These are phyloP conservation scores for Aureobasidium sp. DNA, from an alignment of 2,329 filamentous ascomycete species.

Conservation along the genomic window DNA sequence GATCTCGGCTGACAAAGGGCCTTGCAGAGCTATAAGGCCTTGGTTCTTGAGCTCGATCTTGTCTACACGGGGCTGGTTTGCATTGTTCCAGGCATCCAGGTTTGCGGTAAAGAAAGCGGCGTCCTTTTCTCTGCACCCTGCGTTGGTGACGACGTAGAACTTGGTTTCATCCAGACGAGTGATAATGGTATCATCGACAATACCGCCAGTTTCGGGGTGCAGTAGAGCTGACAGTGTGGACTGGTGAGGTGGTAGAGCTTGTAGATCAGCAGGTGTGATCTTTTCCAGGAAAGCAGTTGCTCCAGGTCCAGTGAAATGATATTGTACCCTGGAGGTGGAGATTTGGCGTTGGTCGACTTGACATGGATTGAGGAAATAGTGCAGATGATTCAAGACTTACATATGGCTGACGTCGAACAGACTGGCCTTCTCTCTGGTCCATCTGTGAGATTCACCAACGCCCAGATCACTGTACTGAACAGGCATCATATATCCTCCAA, in stretches of 20 bases:
- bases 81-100: conserved; percentile 54
- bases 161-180: conserved; percentile 63
- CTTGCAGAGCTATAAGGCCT: conserved; percentile 84
- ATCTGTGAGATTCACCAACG: conserved; percentile 78
- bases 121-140: conserved; percentile 85
- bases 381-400: conserved; percentile 28
- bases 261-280: conserved; percentile 70
- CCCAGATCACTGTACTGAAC: conserved; percentile 75
- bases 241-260: conserved; percentile 56
- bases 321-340: conserved; percentile 57
- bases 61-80: conserved; percentile 29
- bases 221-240: conserved; percentile 82
- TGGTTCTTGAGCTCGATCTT: conserved; percentile 49
- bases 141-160: conserved; percentile 95
- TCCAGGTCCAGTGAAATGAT: conserved; percentile 72
- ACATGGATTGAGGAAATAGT: neutral
- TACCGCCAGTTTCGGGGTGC: conserved; percentile 73
- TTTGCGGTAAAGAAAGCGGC: conserved; percentile 66
- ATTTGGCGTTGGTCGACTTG: conserved; percentile 13
- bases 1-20: conserved; percentile 65
- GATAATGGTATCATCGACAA: conserved; percentile 90
- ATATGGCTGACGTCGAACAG: conserved; percentile 97
- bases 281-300: conserved; percentile 75
- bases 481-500: conserved; percentile 88
- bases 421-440: conserved; percentile 80